These are phyloP conservation scores for Schizonepeta tenuifolia DNA, from an alignment of 257 asterid genomes.

Conservation along the genomic window DNA sequence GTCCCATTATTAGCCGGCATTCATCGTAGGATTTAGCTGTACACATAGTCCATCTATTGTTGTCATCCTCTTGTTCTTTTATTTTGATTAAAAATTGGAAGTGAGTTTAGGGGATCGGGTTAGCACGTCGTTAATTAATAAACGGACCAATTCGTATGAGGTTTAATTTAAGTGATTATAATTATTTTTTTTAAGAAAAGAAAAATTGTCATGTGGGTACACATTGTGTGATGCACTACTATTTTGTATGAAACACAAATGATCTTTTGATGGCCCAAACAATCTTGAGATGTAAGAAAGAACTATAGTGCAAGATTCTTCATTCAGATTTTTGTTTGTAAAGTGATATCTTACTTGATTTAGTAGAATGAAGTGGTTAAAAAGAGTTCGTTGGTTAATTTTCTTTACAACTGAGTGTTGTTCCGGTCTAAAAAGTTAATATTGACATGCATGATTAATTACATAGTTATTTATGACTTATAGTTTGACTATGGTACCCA, in stretches of 20 bases:
- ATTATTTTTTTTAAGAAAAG: not conserved
- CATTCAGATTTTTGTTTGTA: not conserved
- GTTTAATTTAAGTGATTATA: too few relatives aligned
- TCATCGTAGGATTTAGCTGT: constrained; percentile 47
- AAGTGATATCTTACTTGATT: not conserved
- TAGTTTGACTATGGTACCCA: too few relatives aligned
- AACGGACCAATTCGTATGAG: not conserved
- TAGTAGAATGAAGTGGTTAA: not conserved
- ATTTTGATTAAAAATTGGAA: not conserved
- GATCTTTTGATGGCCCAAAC: constrained; percentile 16
- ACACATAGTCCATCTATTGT: constrained; percentile 34
- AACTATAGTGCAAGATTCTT: not conserved
- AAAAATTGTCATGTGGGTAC: constrained; percentile 54
- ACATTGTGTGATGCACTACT: constrained; percentile 45
- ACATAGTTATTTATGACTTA: too few relatives aligned
- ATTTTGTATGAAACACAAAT: constrained; percentile 20
- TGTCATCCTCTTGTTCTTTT: constrained; percentile 30
- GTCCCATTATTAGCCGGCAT: constrained; percentile 48
- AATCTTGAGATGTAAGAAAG: constrained; percentile 9
- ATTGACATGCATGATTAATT: not conserved
- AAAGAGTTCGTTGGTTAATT: not conserved
- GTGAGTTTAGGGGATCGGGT: constrained; percentile 12
- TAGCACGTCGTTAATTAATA: constrained; percentile 28
- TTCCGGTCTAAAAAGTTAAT: not conserved
- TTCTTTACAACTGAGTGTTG: not conserved